phyloP scores from a whole-genome alignment of 2,329 filamentous ascomycete species.

The Drechslera avenae region DNA sequence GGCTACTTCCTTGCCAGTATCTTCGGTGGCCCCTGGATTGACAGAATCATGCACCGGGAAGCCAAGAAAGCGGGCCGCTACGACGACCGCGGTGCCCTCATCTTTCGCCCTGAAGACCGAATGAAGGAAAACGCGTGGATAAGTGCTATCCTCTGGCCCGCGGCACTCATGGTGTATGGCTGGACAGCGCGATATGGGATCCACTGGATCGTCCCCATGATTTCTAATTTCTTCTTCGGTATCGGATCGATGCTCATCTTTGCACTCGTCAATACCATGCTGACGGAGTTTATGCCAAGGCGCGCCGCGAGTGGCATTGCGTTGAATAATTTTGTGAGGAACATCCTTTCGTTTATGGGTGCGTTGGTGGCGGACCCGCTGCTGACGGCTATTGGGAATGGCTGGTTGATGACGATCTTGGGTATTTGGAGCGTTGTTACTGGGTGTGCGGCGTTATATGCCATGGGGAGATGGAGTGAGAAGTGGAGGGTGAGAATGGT shows the following conservation, averaged over 20 bases:
- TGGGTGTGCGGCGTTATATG: conserved; percentile 59
- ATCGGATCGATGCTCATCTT: conserved; percentile 49
- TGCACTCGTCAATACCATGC: conserved; percentile 46
- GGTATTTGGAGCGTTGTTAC: conserved; percentile 57
- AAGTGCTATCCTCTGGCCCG: conserved; percentile 43
- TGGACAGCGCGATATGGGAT: conserved; percentile 44
- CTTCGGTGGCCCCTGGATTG: conserved; percentile 49
- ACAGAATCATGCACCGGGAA: conserved; percentile 49
- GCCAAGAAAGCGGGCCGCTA: conserved; percentile 45
- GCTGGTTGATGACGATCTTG: conserved; percentile 49
- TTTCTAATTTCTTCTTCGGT: conserved; percentile 51
- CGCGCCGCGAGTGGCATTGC: conserved; percentile 45
- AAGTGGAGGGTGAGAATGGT: conserved; percentile 71
- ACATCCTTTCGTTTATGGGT: conserved; percentile 46
- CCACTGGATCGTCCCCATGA: conserved; percentile 44
- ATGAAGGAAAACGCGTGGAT: conserved; percentile 51
- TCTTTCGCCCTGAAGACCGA: conserved; percentile 47
- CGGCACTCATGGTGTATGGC: conserved; percentile 46
- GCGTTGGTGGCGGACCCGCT: conserved; percentile 46
- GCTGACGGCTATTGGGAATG: conserved; percentile 45
- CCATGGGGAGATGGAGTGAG: conserved; percentile 64
- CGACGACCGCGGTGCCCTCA: conserved; percentile 43
- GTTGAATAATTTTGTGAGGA: conserved; percentile 49
- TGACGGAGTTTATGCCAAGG: conserved; percentile 50
- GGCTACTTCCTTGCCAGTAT: conserved; percentile 45